Evolutionary conservation across 768 basidiomycete genomes (phyloP), one percentile per base, ranked within the genome.

Genomic region (Asterophora parasitica): DNA sequence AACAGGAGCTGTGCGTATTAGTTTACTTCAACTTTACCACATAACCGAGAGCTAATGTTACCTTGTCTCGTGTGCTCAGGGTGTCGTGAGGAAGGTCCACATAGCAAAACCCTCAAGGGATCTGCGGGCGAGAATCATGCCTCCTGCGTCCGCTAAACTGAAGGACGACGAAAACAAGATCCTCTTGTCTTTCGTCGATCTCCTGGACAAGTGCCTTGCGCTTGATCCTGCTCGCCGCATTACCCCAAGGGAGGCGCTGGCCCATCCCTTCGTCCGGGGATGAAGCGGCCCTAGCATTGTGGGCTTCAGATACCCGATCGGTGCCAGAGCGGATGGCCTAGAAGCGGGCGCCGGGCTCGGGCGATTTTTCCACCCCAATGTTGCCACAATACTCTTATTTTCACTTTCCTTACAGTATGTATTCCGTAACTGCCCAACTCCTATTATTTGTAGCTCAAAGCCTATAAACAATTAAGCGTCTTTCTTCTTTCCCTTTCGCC

Each of bases 141-240:
- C 92, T 0, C 75, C 87, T 0, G 75, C 84, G 1, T 79, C 81
- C 0, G 79, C 82, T 30, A 89, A 90, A 67, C 68, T 91, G 63
- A 88, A 83, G 58, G 93, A 94, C 56, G 94, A 95, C 48, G 93
- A 97, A 68, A 80, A 75, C 60, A 90, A 89, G 66, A 64, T 90
- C 55, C 54, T 96, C 8, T 61, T 74, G 17, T 79, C 82, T 4
- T 96, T 99, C 59, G 78, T 95, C 41, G 94, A 98, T 63, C 65
- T 98, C 37, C 65, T 99, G 48, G 94, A 98, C 60, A 93, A 86
- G 68, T 95, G 94, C 63, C 73, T 96, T 20, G 72, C 80, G 16
- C 75, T 99, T 12, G 95, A 98, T 62, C 88, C 94, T 2, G 75
- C 81, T 34, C 82, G 91, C 62, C 71, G 95, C 58, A 81, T 96